Base-by-base conservation (phyloP, 1,284 basidiomycete genomes). In the Irpex sp. region DNA sequence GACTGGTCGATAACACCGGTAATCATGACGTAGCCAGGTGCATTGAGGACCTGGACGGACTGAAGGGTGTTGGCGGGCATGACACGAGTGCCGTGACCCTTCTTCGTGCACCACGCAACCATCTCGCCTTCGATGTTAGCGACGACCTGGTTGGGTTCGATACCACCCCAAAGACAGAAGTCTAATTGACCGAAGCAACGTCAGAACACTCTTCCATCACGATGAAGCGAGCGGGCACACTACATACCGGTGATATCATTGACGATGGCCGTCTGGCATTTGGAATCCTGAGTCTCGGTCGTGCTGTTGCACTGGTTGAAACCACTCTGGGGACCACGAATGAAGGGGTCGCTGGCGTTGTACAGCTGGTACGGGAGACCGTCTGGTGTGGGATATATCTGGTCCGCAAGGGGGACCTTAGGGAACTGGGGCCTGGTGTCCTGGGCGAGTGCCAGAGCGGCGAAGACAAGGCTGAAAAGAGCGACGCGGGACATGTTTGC, bases 91-190 rank as follows among this genome's bases (percentile, higher is more conserved):
- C 90, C 89, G 62, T 81, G 82, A 15, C 86, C 85, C 58, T 82
- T 80, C 72, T 85, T 87, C 40, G 88, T 89, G 78, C 91, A 93
- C 84, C 85, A 93, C 0, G 88, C 85, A 17, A 93, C 86, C 66
- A 84, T 86, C 71, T 86, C 79, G 47, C 80, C 84, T 74, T 93
- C 91, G 4, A 83, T 82, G 67, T 89, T 80, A 21, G 82, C 88
- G 62, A 93, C 85, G 15, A 78, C 76, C 36, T 80, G 77, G 65
- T 74, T 76, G 26, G 73, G 74, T 26, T 73, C 73, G 2, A 72
- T 79, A 31, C 87, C 85, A 7, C 78, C 85, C 81, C 82, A 90
- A 11, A 89, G 67, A 68, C 88, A 90, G 73, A 86, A 89, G 71
- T 89, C 88, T 72, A 70, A 6, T 34, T 34, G 31, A 34, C 31